phyloP scores from a whole-genome alignment of 2,329 filamentous ascomycete species.

The Myriangium duriaei region DNA sequence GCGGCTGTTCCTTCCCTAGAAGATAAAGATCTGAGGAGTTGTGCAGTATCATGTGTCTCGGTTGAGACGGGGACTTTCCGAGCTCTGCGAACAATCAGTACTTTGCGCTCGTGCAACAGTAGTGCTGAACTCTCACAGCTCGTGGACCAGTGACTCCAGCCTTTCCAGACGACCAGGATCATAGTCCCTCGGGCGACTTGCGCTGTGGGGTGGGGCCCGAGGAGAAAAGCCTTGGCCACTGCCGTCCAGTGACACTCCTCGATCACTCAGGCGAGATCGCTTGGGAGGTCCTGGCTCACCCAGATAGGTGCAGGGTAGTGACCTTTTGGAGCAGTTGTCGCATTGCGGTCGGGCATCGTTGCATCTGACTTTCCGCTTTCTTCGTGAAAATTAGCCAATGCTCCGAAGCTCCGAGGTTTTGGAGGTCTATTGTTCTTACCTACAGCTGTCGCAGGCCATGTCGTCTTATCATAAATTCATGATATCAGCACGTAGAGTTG shows the following conservation, averaged over 20 bases:
- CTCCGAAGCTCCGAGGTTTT: too few species aligned
- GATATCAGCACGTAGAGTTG: too few species aligned
- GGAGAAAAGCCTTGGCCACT: neutral
- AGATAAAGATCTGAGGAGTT: neutral
- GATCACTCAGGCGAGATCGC: neutral
- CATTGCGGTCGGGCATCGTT: conserved; percentile 4
- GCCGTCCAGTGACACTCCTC: neutral
- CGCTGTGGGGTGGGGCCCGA: neutral
- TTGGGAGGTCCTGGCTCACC: neutral
- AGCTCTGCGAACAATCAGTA: neutral
- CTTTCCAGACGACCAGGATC: neutral
- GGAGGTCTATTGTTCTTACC: too few species aligned
- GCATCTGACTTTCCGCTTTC: conserved; percentile 3
- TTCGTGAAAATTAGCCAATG: too few species aligned
- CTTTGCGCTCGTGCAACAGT: too few species aligned
- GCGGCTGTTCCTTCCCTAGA: neutral
- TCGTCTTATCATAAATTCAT: neutral
- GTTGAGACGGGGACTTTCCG: neutral
- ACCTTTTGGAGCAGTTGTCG: neutral
- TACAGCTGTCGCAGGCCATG: conserved; percentile 8
- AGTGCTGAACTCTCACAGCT: too few species aligned
- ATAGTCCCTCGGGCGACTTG: neutral
- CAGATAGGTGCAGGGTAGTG: conserved; percentile 2
- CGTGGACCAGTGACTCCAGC: neutral
- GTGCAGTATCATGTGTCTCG: neutral